These are phyloP conservation scores for Inga oerstediana DNA, from an alignment of 306 rosid genomes.

Conservation along the genomic window DNA sequence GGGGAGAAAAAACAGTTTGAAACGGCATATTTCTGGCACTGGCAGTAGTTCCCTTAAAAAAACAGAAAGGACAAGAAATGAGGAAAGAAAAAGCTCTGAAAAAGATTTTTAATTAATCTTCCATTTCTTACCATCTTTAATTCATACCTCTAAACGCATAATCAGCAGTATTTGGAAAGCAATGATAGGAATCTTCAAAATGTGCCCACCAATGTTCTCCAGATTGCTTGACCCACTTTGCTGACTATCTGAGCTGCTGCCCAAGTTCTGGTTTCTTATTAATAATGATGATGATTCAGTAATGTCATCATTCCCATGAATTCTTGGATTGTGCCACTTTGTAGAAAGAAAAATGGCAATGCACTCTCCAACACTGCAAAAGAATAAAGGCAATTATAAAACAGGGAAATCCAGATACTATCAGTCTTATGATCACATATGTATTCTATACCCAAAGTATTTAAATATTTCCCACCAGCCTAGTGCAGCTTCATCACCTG, in stretches of 20 bases:
- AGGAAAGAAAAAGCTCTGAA: conserved; percentile 3
- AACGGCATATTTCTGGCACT: conserved; percentile 42
- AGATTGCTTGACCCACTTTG: conserved; percentile 59
- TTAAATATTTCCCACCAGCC: conserved; percentile 98
- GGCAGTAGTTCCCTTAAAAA: conserved; percentile 48
- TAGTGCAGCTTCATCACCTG: conserved; percentile 85
- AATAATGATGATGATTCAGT: conserved; percentile 50
- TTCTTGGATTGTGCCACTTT: conserved; percentile 93
- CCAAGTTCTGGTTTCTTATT: conserved; percentile 66
- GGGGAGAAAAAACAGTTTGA: conserved; percentile 47
- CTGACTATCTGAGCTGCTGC: conserved; percentile 57
- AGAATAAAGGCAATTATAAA: conserved; percentile 28
- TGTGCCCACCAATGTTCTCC: conserved; percentile 85
- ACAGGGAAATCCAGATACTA: conserved; percentile 2
- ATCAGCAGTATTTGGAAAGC: conserved; percentile 59
- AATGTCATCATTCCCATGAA: conserved; percentile 66
- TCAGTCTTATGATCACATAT: background rate
- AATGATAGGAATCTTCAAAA: conserved; percentile 65
- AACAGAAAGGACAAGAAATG: too few relatives aligned
- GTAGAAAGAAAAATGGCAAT: conserved; percentile 93
- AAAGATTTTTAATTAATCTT: background rate
- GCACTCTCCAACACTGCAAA: conserved; percentile 85
- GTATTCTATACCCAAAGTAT: conserved; percentile 61
- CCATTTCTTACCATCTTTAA: background rate
- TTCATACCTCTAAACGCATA: conserved; percentile 59